Percentiles rank a stretch among this genome's conserved stretches.
phyloP scores from a whole-genome alignment of 257 asterid genomes.

The Handroanthus guayacan region DNA sequence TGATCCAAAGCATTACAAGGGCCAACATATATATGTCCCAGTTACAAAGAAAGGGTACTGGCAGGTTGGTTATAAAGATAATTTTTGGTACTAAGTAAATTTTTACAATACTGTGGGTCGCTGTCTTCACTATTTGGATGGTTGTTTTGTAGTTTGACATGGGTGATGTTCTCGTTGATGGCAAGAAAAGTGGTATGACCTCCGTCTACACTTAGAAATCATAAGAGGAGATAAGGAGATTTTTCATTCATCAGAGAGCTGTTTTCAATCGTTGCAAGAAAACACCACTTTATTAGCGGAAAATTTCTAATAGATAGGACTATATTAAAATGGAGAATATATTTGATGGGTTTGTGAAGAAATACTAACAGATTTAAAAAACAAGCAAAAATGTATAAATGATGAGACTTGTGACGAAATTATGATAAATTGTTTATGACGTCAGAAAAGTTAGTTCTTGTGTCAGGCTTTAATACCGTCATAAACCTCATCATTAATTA shows the following conservation, averaged over 20 bases:
- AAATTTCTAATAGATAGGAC: too few species aligned
- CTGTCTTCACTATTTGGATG: slow-evolving; percentile 18
- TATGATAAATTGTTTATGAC: too few species aligned
- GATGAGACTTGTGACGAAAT: too few species aligned
- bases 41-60: slow-evolving; percentile 90
- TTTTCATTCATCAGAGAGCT: background rate
- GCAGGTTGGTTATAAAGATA: slow-evolving; percentile 67
- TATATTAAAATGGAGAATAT: too few species aligned
- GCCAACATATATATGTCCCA: slow-evolving; percentile 85
- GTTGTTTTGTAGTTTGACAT: slow-evolving; percentile 69
- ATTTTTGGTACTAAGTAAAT: background rate
- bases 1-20: slow-evolving; percentile 86
- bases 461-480: too few species aligned
- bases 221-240: background rate
- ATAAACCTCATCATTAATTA: too few species aligned
- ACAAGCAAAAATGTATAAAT: too few species aligned
- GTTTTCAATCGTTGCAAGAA: too few species aligned
- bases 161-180: slow-evolving; percentile 92
- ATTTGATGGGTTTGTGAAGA: too few species aligned
- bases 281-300: too few species aligned
- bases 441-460: too few species aligned
- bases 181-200: slow-evolving; percentile 71
- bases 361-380: too few species aligned
- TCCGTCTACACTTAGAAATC: background rate
- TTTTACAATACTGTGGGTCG: background rate